These are phyloP conservation scores for Erigeron canadensis DNA, from an alignment of 129 eudicot genomes.

Conservation along the genomic window DNA sequence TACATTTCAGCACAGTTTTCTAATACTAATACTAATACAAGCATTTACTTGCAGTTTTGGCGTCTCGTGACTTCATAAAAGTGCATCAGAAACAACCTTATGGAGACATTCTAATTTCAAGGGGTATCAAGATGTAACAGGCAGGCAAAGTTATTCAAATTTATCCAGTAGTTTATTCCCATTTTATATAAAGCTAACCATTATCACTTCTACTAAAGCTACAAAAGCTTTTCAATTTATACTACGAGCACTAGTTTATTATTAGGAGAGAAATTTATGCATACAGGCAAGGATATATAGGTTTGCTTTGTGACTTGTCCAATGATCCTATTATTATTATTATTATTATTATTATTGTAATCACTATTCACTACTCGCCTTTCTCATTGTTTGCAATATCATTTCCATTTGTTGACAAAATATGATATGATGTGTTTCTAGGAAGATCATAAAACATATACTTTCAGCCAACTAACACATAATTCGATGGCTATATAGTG, in stretches of 20 bases:
- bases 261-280: slow-evolving; percentile 11
- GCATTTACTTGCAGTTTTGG: slow-evolving; percentile 66
- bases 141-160: not conserved
- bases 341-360: not conserved
- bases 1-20: not conserved
- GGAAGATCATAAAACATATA: not conserved
- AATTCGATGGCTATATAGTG: no score
- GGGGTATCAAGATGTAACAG: slow-evolving; percentile 76
- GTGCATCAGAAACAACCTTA: slow-evolving; percentile 67
- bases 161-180: slow-evolving; percentile 3
- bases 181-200: not conserved
- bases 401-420: not conserved
- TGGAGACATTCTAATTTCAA: slow-evolving; percentile 69
- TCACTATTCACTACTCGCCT: not conserved
- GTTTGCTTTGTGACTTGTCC: not conserved
- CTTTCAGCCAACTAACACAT: no score
- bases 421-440: not conserved
- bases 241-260: slow-evolving; percentile 13
- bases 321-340: no score
- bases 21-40: not conserved
- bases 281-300: slow-evolving; percentile 10
- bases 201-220: slow-evolving; percentile 4
- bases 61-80: slow-evolving; percentile 49
- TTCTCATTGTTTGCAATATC: slow-evolving; percentile 3
- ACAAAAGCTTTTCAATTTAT: not conserved